A percentile compares a stretch with the other conserved stretches of the same genome.
Evolutionary conservation across 1,139 yeast genomes (phyloP).

Genomic region (Arxiozyma telluris): DNA sequence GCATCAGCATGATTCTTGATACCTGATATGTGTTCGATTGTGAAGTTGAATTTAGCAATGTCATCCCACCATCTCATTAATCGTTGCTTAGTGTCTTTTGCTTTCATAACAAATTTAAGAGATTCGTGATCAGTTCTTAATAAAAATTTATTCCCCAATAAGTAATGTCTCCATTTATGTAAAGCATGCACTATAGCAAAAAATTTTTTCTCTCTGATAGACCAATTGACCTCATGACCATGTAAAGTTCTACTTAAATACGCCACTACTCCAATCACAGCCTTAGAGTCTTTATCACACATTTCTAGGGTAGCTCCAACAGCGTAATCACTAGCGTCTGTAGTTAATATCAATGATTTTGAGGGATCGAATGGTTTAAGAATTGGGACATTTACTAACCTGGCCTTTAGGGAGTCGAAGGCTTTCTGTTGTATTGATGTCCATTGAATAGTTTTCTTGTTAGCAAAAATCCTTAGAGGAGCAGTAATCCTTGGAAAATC

Average conservation of each 20-base stretch:
- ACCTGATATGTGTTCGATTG: neutral
- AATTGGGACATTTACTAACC: neutral
- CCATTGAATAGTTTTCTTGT: neutral
- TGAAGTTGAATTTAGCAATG: neutral
- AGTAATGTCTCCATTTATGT: slow-evolving; percentile 1
- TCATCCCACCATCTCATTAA: slow-evolving; percentile 2
- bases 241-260: neutral
- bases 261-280: neutral
- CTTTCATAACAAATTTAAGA: neutral
- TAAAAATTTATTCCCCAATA: neutral
- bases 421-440: neutral
- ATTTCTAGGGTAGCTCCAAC: slow-evolving; percentile 1
- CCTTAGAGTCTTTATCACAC: neutral
- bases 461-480: neutral
- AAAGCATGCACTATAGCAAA: neutral
- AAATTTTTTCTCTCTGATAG: slow-evolving; percentile 2
- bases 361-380: neutral
- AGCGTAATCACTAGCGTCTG: neutral
- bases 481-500: neutral
- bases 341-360: neutral
- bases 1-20: neutral
- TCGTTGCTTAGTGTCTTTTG: neutral
- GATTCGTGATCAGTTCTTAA: slow-evolving; percentile 3
- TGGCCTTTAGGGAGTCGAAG: neutral
- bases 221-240: slow-evolving; percentile 1